A percentile compares a stretch with the other conserved stretches of the same genome.
phyloP scores from a whole-genome alignment of 805 yeast species.

The Kodamaea leandrae region DNA sequence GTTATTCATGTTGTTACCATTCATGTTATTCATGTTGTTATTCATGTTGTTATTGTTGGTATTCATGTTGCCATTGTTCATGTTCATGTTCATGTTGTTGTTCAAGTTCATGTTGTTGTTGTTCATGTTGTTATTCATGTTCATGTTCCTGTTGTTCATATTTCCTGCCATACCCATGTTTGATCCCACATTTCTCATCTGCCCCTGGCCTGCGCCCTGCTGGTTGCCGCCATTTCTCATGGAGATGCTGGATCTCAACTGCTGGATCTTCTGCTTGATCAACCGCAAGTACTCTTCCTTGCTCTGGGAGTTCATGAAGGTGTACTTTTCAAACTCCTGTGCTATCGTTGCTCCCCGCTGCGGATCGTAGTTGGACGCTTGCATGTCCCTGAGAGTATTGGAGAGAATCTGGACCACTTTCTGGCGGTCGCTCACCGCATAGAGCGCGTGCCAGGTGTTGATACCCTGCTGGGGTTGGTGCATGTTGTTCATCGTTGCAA shows the following conservation, averaged over 20 bases:
- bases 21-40: not conserved
- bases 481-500: conserved; percentile 15
- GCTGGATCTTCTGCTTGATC: conserved; percentile 39
- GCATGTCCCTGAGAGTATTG: conserved; percentile 37
- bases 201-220: conserved; percentile 11
- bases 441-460: conserved; percentile 26
- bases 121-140: conserved; percentile 15
- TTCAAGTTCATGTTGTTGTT: conserved; percentile 19
- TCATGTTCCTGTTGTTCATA: conserved; percentile 19
- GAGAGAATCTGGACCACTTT: conserved; percentile 39
- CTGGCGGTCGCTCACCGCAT: conserved; percentile 33
- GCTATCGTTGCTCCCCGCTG: conserved; percentile 47
- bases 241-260: conserved; percentile 20
- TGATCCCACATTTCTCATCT: conserved; percentile 18
- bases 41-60: conserved; percentile 8
- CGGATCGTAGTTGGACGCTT: conserved; percentile 30
- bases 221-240: conserved; percentile 17
- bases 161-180: too few species aligned
- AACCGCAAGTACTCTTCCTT: conserved; percentile 54
- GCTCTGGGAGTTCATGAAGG: conserved; percentile 55
- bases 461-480: conserved; percentile 22
- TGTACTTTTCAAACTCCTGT: conserved; percentile 67
- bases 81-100: conserved; percentile 16
- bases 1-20: not conserved
- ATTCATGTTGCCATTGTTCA: conserved; percentile 16